A percentile compares a stretch with the other conserved stretches of the same genome.
phyloP scores from a whole-genome alignment of 768 basidiomycete species.

The Tricholoma furcatifolium region DNA sequence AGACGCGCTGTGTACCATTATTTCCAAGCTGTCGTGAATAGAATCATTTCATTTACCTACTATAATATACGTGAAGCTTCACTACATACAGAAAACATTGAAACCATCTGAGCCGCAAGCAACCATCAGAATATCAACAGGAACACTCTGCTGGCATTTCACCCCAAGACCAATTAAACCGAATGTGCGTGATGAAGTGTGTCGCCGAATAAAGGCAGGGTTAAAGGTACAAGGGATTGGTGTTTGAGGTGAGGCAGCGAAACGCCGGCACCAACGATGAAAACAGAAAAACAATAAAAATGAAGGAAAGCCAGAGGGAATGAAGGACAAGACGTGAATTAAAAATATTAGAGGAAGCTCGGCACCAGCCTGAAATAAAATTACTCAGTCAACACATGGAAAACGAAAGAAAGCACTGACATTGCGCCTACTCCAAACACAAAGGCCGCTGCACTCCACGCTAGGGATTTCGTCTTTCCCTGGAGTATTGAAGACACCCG shows the following conservation, averaged over 20 bases:
- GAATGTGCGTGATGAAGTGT: neutral
- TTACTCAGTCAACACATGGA: constrained; percentile 4
- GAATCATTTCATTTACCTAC: constrained; percentile 12
- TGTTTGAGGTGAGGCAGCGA: constrained; percentile 12
- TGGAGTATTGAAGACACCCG: constrained; percentile 57
- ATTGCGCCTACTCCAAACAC: constrained; percentile 76
- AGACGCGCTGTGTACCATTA: constrained; percentile 2
- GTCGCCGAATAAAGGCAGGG: constrained; percentile 8
- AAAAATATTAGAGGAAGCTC: constrained; percentile 47
- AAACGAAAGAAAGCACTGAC: constrained; percentile 42
- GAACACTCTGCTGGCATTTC: neutral
- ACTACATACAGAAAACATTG: constrained; percentile 16
- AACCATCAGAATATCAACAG: neutral
- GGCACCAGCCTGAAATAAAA: constrained; percentile 41
- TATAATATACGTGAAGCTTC: constrained; percentile 10
- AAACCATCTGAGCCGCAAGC: constrained; percentile 6
- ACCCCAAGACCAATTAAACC: constrained; percentile 4
- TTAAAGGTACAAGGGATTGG: constrained; percentile 15
- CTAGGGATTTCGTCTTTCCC: constrained; percentile 71
- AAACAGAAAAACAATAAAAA: neutral
- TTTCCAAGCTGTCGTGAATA: constrained; percentile 1
- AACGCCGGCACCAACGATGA: neutral
- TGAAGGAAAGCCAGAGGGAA: neutral
- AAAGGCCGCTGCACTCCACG: constrained; percentile 85
- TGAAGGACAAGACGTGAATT: neutral